Conservation (phyloP, 495 filamentous ascomycete genomes). For the Diplogelasinospora grovesii region DNA sequence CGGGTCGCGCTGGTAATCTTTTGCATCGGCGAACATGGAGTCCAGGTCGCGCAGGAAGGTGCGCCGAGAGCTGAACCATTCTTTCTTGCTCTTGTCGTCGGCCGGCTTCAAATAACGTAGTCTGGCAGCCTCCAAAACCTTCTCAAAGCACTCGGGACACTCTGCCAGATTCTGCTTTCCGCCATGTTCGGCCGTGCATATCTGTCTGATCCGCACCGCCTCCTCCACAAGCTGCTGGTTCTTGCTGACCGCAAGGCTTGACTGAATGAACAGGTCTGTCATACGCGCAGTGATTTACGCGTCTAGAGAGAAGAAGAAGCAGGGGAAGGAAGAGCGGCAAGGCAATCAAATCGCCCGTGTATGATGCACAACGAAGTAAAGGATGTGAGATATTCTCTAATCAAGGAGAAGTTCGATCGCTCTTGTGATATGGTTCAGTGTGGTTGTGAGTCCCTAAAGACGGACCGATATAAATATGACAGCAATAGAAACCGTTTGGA, state of each 20-base stretch:
- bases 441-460: no score
- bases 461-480: no score
- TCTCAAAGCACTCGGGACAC: conserved; percentile 32
- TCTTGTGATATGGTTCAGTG: no score
- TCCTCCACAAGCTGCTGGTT: conserved; percentile 11
- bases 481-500: no score
- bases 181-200: conserved; percentile 20
- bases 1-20: conserved; percentile 28
- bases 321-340: no score
- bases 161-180: conserved; percentile 19
- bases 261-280: conserved; percentile 19
- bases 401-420: no score
- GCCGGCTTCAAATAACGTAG: conserved; percentile 26
- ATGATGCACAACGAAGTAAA: no score
- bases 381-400: no score
- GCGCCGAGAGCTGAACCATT: conserved; percentile 38
- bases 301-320: no score
- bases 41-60: conserved; percentile 36
- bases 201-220: conserved; percentile 9
- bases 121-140: conserved; percentile 30
- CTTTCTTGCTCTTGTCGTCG: conserved; percentile 11
- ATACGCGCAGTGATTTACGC: no score
- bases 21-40: conserved; percentile 30
- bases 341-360: no score
- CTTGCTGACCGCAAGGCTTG: conserved; percentile 14